Conservation (phyloP, 108 stramenopile species). For the Nitzschia sp. region DNA sequence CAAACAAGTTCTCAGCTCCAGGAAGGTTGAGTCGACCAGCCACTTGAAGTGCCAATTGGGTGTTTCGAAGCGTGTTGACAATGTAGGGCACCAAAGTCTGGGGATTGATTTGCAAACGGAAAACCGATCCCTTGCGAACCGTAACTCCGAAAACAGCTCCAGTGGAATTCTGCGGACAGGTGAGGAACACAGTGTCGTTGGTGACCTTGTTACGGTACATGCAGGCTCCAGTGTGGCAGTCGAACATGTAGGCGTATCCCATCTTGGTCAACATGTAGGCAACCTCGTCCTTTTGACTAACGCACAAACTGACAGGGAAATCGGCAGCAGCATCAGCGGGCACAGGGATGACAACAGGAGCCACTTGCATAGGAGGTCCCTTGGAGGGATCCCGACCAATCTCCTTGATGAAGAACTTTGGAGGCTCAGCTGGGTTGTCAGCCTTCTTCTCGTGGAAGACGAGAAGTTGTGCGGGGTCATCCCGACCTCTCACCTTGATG, state of each 20-base stretch:
- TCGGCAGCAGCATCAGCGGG: slow-evolving; percentile 94
- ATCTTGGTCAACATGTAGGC: slow-evolving; percentile 97
- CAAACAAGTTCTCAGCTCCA: slow-evolving; percentile 96
- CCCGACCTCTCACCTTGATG: slow-evolving; percentile 86
- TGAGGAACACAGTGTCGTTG: slow-evolving; percentile 94
- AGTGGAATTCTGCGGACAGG: slow-evolving; percentile 78
- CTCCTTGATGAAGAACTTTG: slow-evolving; percentile 95
- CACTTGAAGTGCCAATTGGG: slow-evolving; percentile 89
- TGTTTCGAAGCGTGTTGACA: slow-evolving; percentile 88
- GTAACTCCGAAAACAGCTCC: slow-evolving; percentile 93
- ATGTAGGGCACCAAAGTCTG: slow-evolving; percentile 94
- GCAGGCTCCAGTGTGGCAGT: slow-evolving; percentile 93
- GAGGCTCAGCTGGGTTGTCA: slow-evolving; percentile 66
- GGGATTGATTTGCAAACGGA: slow-evolving; percentile 91
- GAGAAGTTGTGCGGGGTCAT: slow-evolving; percentile 89
- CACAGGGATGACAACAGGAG: slow-evolving; percentile 88
- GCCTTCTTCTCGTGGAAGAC: slow-evolving; percentile 97
- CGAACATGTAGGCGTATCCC: slow-evolving; percentile 98
- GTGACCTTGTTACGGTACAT: slow-evolving; percentile 95
- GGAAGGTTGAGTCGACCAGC: slow-evolving; percentile 94
- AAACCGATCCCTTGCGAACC: slow-evolving; percentile 91
- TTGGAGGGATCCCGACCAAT: slow-evolving; percentile 95
- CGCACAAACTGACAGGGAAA: slow-evolving; percentile 92
- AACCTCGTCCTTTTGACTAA: slow-evolving; percentile 88
- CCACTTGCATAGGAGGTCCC: slow-evolving; percentile 88